Conservation (phyloP, 805 yeast species). For the Danielia reshetovae region DNA sequence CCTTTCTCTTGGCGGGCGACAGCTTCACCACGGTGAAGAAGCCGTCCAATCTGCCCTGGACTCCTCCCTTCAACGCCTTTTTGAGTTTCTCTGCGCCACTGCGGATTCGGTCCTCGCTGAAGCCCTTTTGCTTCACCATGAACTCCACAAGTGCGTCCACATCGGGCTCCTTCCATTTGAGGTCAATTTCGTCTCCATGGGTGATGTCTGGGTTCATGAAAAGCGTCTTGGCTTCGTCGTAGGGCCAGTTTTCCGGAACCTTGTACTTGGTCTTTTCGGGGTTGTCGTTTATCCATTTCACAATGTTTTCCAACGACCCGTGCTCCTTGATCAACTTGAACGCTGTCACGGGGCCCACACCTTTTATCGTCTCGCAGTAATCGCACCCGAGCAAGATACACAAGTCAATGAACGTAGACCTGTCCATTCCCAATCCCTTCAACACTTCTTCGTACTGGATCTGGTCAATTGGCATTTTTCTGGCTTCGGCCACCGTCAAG, state of each 20-base stretch:
- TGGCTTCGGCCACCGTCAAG: constrained; percentile 88
- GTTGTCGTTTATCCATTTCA: constrained; percentile 56
- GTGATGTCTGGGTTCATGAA: constrained; percentile 80
- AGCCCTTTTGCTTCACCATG: constrained; percentile 84
- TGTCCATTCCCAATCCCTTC: constrained; percentile 71
- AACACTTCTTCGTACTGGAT: constrained; percentile 63
- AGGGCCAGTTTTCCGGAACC: constrained; percentile 95
- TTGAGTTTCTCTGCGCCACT: constrained; percentile 81
- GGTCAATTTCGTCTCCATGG: constrained; percentile 53
- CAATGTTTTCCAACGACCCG: constrained; percentile 72
- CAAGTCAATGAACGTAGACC: constrained; percentile 76
- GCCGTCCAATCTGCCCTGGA: constrained; percentile 90
- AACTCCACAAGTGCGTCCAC: constrained; percentile 77
- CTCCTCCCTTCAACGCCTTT: constrained; percentile 79
- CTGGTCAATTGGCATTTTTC: constrained; percentile 89
- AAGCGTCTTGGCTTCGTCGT: constrained; percentile 76
- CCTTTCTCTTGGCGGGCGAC: constrained; percentile 39
- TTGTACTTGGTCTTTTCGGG: constrained; percentile 62
- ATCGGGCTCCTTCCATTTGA: constrained; percentile 90
- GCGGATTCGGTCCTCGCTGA: constrained; percentile 86
- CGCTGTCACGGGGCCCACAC: constrained; percentile 96
- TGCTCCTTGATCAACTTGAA: constrained; percentile 83
- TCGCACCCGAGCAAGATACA: constrained; percentile 96
- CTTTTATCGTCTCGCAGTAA: constrained; percentile 91
- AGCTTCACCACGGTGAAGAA: constrained; percentile 64